Evolutionary conservation across 163 green algal species (phyloP).

Genomic region (Chloromonas sp.): DNA sequence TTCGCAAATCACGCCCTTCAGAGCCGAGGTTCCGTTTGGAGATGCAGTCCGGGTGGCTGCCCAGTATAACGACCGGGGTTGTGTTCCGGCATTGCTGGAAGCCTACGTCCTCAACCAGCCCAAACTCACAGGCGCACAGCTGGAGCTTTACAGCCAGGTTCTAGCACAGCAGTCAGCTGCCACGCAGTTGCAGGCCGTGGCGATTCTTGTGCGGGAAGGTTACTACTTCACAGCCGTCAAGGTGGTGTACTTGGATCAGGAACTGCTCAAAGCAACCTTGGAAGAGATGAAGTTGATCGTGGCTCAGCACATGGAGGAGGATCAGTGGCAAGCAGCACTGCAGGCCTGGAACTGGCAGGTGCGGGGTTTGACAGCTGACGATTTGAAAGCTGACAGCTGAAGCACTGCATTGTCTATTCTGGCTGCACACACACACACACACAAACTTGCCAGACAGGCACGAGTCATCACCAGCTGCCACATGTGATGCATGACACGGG

Average conservation of each 20-base stretch:
- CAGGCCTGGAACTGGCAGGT: conserved; percentile 25
- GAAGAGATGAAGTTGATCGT: conserved; percentile 31
- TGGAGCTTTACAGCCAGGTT: conserved; percentile 31
- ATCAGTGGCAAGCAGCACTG: conserved; percentile 16
- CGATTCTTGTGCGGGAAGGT: conserved; percentile 30
- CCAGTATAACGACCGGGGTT: conserved; percentile 17
- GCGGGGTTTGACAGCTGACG: not conserved
- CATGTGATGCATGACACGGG: too few relatives aligned
- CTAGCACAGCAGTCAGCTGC: conserved; percentile 15
- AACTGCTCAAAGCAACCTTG: conserved; percentile 30
- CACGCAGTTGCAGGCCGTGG: conserved; percentile 19
- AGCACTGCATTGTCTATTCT: too few relatives aligned
- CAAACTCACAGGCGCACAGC: conserved; percentile 10
- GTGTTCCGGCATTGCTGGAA: conserved; percentile 19
- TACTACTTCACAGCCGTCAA: conserved; percentile 36
- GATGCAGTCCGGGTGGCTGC: conserved; percentile 34
- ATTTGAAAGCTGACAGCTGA: too few relatives aligned
- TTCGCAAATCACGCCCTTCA: conserved; percentile 15
- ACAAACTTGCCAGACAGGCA: not conserved
- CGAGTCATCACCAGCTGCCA: not conserved
- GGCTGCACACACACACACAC: too few relatives aligned
- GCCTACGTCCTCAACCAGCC: conserved; percentile 20
- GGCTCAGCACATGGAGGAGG: conserved; percentile 17
- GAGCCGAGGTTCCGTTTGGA: conserved; percentile 28
- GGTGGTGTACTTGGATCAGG: conserved; percentile 26